Conservation (phyloP, 441 rosid genomes). For the Aleurites moluccanus region DNA sequence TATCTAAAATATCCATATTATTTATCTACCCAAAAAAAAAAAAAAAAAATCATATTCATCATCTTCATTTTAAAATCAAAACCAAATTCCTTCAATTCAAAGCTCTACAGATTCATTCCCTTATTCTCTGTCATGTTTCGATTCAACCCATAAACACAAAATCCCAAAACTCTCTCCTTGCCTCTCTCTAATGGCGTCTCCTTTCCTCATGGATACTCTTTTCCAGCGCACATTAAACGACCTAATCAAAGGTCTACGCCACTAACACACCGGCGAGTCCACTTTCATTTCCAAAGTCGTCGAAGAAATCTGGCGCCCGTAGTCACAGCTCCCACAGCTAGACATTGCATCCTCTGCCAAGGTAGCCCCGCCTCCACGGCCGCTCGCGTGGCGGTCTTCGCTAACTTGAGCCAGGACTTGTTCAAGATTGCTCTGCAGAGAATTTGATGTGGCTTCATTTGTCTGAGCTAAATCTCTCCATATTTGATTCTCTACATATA, state of each 20-base stretch:
- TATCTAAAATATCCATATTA: no score
- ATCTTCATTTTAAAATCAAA: no score
- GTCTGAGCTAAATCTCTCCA: slow-evolving; percentile 74
- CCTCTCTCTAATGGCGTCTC: slow-evolving; percentile 39
- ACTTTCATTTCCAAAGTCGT: slow-evolving; percentile 55
- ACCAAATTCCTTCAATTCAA: no score
- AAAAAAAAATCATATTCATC: no score
- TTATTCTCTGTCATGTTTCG: no score
- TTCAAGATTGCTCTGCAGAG: slow-evolving; percentile 57
- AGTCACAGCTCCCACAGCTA: slow-evolving; percentile 59
- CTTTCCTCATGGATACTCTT: slow-evolving; percentile 64
- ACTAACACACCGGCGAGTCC: slow-evolving; percentile 55
- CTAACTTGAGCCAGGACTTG: slow-evolving; percentile 56
- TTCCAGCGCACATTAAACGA: slow-evolving; percentile 81
- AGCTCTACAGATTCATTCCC: no score
- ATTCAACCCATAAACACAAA: no score
- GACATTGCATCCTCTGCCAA: slow-evolving; percentile 56
- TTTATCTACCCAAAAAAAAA: no score
- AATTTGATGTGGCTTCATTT: slow-evolving; percentile 68
- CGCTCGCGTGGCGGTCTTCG: slow-evolving; percentile 30
- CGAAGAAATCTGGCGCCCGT: slow-evolving; percentile 62
- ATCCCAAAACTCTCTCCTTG: neutral
- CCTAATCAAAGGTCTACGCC: slow-evolving; percentile 72
- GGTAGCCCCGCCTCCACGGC: slow-evolving; percentile 16
- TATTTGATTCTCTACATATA: slow-evolving; percentile 57